Evolutionary conservation across 2,329 filamentous ascomycete species (phyloP), one percentile per base, ranked within the genome.

Genomic region (Ophiocordyceps camponoti-leonardi): DNA sequence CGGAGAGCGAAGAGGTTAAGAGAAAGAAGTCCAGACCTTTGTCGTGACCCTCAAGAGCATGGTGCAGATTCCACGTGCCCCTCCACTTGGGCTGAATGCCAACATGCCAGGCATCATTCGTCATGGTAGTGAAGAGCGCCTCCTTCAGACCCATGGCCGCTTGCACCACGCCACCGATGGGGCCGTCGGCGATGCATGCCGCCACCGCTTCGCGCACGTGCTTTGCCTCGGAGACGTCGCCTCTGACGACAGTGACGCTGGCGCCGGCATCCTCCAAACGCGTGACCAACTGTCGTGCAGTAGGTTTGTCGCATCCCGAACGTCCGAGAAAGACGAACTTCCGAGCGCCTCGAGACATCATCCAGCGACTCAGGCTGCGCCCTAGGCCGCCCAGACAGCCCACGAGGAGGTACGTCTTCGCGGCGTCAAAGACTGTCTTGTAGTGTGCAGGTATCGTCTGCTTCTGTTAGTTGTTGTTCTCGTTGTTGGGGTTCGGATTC

Each of bases 131-230:
- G 22, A 56, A 57, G 0, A 60, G 42, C 7, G 50, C 51, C 23
- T 61, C 59, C 16, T 51, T 40, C 0, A 60, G 47, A 1, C 51
- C 58, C 57, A 63, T 61, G 2, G 60, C 58, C 4, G 57, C 58
- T 18, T 64, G 59, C 2, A 63, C 47, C 2, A 62, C 54, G 20
- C 61, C 61, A 7, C 55, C 52, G 2, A 63, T 46, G 0, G 47
- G 45, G 4, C 23, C 23, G 4, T 18, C 14, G 6, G 23, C 20
- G 12, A 39, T 42, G 22, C 28, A 30, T 4, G 41, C 35, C 14
- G 22, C 33, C 2, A 55, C 49, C 8, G 52, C 51, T 4, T 26
- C 40, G n/a, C 49, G 44, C 6, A 55, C 53, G 8, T 48, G 49
- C 0, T 46, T 37, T 1, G 50, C 49, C 22, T 51, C 47, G 4